Evolutionary conservation across 768 basidiomycete species (phyloP), one percentile per base, ranked within the genome.

Genomic region (Kwoniella europaea): DNA sequence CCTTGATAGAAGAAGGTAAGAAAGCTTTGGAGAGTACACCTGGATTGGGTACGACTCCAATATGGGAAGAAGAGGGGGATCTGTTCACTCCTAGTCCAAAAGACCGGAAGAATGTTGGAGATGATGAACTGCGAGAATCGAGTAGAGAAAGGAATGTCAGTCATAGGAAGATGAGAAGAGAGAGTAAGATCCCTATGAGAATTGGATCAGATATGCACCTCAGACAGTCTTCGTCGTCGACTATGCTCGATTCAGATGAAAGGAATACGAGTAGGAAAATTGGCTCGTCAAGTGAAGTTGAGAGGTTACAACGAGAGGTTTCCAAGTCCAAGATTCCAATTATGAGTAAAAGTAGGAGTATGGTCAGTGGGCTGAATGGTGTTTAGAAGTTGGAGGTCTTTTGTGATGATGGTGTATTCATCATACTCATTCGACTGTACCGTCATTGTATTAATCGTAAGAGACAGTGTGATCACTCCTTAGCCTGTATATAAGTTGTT

Each of bases 1-100:
- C 27, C 7, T 55, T 72, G 18, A 72, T 72, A 16, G 58, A 41
- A 22, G 55, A 72, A 68, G 71, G 71, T 2, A 62, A 61, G 41
- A 68, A 68, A 65, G 71, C 71, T 41, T 44, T 72, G 46, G 44
- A 70, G 24, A 63, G n/a, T 46, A 50, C 29, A 24, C 56, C 57
- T 46, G 54, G 65, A 44, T 50, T 50, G 46, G 67, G 59, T 1
- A 62, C 59, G 5, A 62, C 58, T 2, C 58, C 59, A 41, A 52
- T 60, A 43, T 61, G 58, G 68, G 61, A 56, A 42, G 44, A 59
- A 42, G 61, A 69, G 29, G 55, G 29, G 2, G 10, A 55, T 12
- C 63, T 50, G 50, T 15, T 27, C 24, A 52, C 35, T 24, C 44
- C 52, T 12, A 54, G 27, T 54, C 50, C 10, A 18, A 18, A 27